Conservation (phyloP, 768 basidiomycete genomes). For the Pisolithus microcarpus region DNA sequence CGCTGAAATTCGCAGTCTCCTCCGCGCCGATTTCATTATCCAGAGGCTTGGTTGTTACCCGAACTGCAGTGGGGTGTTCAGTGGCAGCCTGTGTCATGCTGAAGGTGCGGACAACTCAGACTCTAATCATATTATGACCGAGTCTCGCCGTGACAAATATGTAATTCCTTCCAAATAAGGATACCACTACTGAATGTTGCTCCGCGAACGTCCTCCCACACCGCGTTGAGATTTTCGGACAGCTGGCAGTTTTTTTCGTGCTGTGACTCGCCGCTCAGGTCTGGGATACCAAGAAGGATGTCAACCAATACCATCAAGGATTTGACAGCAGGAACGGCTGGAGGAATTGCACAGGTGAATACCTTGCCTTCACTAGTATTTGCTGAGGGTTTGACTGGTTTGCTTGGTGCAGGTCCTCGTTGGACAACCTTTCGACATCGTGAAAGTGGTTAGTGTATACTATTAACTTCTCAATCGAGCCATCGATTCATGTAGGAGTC, state of each 20-base stretch:
- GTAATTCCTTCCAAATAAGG: no score
- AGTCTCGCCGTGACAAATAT: no score
- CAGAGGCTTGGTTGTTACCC: neutral
- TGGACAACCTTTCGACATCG: constrained; percentile 94
- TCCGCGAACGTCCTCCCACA: no score
- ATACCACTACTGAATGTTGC: no score
- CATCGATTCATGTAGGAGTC: constrained; percentile 4
- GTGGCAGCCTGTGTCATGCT: neutral
- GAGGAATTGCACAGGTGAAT: constrained; percentile 78
- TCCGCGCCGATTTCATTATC: constrained; percentile 38
- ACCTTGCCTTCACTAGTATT: neutral
- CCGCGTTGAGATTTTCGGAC: no score
- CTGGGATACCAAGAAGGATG: constrained; percentile 17
- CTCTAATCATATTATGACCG: no score
- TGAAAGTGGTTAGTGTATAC: constrained; percentile 75
- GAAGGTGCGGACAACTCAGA: no score
- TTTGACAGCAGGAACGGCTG: constrained; percentile 82
- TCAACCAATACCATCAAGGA: constrained; percentile 69
- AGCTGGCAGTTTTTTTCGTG: no score
- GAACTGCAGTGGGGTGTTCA: neutral
- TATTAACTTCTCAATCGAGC: neutral
- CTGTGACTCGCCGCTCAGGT: no score
- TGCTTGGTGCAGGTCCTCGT: constrained; percentile 59
- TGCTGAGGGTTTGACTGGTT: constrained; percentile 1
- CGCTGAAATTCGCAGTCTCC: constrained; percentile 27